Evolutionary conservation across 208 protist genomes (phyloP), one percentile per base, ranked within the genome.

Genomic region (Leishmania major): DNA sequence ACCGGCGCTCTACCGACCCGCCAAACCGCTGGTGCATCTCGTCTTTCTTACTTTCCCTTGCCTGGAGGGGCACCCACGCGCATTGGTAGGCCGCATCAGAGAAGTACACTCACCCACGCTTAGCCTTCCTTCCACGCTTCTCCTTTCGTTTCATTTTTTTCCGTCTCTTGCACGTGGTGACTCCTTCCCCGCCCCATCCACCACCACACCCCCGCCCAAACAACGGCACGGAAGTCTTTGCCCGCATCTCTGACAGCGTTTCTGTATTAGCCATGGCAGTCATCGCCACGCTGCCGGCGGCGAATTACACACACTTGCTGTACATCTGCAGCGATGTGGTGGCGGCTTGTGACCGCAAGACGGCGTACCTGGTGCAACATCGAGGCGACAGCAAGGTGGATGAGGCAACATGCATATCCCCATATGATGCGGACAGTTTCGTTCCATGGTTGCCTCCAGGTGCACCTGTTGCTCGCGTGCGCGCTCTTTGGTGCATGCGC

Each of bases 391-490:
- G 2, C 10, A 70, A 79, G 11, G 67, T 80, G 28, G 70, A 79
- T 6, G 70, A 84, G 53, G 75, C 73, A 1, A 79, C 80, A 51
- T 88, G 89, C 60, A 81, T 57, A 13, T 77, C 87, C 25, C 88
- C 85, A 3, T 59, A 77, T 11, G 88, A 85, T 57, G 89, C 84
- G 0, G 66, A 75, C 40, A 47, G 49, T 49, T 92, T 85, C 53
- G 86, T 86, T 71, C 88, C 91, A 66, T 93, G 90, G 90, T 77
- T 90, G 37, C 77, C 87, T 10, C 87, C 84, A 13, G 91, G 83
- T 19, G 78, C 55, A 0, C 66, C 78, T 22, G 43, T 86, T 28
- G 35, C 40, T 64, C n/a, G 51, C 3, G 55, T 64, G 13, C 84
- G 80, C 3, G 66, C 77, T 19, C 79, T 75, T 73, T 84, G 80